Evolutionary conservation across 805 yeast genomes (phyloP).

Genomic region (Pichia californica): DNA sequence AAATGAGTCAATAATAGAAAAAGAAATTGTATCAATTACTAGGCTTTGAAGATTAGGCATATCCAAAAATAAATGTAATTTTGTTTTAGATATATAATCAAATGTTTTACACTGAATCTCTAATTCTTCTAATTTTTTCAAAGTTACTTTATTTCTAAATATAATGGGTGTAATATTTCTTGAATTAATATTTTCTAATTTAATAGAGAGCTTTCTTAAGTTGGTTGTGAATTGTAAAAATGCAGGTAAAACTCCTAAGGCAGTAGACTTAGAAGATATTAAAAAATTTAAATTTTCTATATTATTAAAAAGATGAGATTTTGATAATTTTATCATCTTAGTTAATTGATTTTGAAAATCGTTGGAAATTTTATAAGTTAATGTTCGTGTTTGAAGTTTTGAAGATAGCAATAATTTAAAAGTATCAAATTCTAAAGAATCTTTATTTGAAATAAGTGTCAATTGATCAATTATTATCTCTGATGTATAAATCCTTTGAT

Average conservation of each 20-base stretch:
- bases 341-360: constrained; percentile 3
- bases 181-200: background rate
- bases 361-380: background rate
- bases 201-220: background rate
- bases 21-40: too few relatives aligned
- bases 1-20: too few relatives aligned
- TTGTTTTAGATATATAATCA: too few relatives aligned
- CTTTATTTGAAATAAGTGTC: background rate
- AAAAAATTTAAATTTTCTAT: background rate
- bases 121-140: background rate
- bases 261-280: background rate
- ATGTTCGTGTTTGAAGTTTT: constrained; percentile 1
- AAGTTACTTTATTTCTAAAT: constrained; percentile 3
- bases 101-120: too few relatives aligned
- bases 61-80: too few relatives aligned
- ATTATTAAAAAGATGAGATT: constrained; percentile 4
- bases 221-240: background rate
- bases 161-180: background rate
- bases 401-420: constrained; percentile 6
- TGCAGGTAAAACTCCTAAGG: background rate
- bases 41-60: too few relatives aligned
- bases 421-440: background rate
- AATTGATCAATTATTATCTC: constrained; percentile 2
- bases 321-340: constrained; percentile 4
- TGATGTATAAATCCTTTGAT: constrained; percentile 8